Percentiles rank a stretch among this genome's conserved stretches.
phyloP scores from a whole-genome alignment of 345 rosid species.

The Rhodomyrtus tomentosa region DNA sequence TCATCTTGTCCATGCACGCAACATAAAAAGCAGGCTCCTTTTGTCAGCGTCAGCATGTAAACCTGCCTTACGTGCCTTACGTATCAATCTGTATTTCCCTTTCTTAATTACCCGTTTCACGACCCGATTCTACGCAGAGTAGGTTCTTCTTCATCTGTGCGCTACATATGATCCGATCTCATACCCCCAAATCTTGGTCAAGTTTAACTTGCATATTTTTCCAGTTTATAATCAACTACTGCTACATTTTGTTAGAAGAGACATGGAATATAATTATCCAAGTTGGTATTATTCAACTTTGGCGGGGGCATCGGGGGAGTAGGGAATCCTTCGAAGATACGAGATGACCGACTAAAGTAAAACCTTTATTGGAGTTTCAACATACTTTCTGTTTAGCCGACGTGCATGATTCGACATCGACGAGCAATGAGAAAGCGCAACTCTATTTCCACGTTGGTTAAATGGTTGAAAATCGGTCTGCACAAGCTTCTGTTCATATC shows the following conservation, averaged over 20 bases:
- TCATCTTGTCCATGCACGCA: slow-evolving; percentile 25
- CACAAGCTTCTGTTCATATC: neutral
- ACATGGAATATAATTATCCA: neutral
- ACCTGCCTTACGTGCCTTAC: neutral
- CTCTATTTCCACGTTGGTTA: neutral
- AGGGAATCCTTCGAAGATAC: neutral
- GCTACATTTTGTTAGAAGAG: neutral
- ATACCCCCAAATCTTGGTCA: neutral
- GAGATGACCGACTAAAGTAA: neutral
- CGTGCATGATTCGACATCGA: neutral
- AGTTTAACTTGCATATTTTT: neutral
- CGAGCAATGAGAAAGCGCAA: neutral
- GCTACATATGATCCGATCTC: neutral
- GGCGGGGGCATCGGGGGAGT: neutral
- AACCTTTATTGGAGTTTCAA: neutral
- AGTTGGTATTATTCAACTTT: neutral
- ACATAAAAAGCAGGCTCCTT: neutral
- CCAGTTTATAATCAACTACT: neutral
- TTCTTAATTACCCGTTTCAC: neutral
- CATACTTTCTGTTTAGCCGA: neutral
- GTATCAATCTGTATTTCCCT: neutral
- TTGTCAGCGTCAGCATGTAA: slow-evolving; percentile 20
- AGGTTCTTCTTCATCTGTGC: neutral
- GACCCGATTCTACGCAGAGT: neutral
- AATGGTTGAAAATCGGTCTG: neutral